These are phyloP conservation scores for Fusarium papillatum DNA, from an alignment of 2,329 filamentous ascomycete genomes.

Conservation along the genomic window DNA sequence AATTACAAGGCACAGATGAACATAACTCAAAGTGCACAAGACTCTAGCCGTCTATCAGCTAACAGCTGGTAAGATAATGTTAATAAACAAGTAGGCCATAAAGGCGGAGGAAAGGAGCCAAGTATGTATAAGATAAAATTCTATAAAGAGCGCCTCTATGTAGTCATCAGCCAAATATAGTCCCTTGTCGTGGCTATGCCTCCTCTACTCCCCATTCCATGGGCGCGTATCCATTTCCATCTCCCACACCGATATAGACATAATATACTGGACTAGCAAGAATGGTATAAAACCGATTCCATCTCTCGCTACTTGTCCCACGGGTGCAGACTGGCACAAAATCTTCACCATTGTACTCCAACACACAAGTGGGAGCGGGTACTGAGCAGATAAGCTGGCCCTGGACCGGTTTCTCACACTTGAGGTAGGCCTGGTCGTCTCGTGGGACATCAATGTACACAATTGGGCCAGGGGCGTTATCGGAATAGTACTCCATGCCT, in stretches of 20 bases:
- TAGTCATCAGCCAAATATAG: not conserved
- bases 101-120: not conserved
- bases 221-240: not conserved
- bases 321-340: not conserved
- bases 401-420: not conserved
- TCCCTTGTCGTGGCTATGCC: not conserved
- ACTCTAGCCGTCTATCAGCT: not conserved
- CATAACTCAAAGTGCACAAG: not conserved
- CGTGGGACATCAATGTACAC: too few relatives aligned
- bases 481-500: too few relatives aligned
- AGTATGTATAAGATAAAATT: not conserved
- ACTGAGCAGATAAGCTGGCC: not conserved
- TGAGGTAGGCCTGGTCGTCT: not conserved
- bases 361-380: not conserved
- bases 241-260: not conserved
- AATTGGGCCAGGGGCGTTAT: too few relatives aligned
- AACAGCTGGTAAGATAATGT: not conserved
- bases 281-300: not conserved
- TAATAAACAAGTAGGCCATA: too few relatives aligned
- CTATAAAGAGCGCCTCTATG: not conserved
- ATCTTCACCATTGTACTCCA: not conserved
- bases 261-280: not conserved
- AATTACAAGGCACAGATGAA: not conserved
- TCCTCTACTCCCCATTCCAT: not conserved
- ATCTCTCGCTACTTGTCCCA: not conserved